A percentile compares a stretch with the other conserved stretches of the same genome.
Conservation (phyloP, 129 eudicot species). For the Lactuca sativa region DNA sequence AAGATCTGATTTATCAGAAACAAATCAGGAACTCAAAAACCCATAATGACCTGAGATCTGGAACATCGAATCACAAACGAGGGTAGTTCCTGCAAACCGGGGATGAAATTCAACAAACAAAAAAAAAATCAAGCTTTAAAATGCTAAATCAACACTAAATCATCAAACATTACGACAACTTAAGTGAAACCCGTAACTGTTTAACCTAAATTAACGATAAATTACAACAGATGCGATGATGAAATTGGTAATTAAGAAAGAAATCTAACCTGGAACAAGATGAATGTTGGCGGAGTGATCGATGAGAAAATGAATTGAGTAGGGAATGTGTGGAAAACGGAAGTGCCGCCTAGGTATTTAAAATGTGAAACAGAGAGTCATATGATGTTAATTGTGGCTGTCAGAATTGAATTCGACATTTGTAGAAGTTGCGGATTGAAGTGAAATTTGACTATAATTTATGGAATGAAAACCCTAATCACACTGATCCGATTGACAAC, state of each 20-base stretch:
- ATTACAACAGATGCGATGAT: not conserved
- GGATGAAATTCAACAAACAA: constrained; percentile 17
- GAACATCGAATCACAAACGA: constrained; percentile 9
- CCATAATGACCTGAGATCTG: constrained; percentile 26
- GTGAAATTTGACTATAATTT: constrained; percentile 9
- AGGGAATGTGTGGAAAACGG: constrained; percentile 8
- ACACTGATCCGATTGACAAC: constrained; percentile 3
- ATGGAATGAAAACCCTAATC: constrained; percentile 12
- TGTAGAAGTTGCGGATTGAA: constrained; percentile 16
- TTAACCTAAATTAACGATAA: not conserved
- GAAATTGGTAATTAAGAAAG: not conserved
- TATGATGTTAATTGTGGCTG: constrained; percentile 29
- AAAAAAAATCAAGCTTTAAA: constrained; percentile 3
- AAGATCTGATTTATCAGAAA: constrained; percentile 16
- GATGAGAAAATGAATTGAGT: constrained; percentile 20
- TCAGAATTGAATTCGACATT: constrained; percentile 22
- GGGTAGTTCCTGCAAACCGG: constrained; percentile 37
- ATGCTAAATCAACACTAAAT: constrained; percentile 10
- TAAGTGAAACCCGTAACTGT: not conserved
- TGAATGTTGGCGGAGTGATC: constrained; percentile 35
- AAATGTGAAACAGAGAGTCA: constrained; percentile 11
- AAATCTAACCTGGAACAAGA: constrained; percentile 29
- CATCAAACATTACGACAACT: not conserved
- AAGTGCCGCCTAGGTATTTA: constrained; percentile 20
- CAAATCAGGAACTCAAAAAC: constrained; percentile 8